phyloP scores from a whole-genome alignment of 192 early-diverging fungal species.

The Phlyctochytrium arcticum region DNA sequence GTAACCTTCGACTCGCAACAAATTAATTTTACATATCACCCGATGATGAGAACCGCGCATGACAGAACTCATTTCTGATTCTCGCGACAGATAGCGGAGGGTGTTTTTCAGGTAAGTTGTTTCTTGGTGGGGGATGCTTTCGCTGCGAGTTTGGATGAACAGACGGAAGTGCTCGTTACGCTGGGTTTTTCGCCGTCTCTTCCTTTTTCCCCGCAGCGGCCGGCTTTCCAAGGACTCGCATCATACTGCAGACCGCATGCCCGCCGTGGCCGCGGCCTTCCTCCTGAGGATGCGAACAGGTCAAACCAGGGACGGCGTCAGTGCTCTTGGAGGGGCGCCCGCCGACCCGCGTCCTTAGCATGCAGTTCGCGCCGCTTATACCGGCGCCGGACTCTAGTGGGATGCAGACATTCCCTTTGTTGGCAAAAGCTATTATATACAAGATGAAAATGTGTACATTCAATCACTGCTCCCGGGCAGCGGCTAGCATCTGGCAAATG shows the following conservation, averaged over 20 bases:
- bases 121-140: too few species aligned
- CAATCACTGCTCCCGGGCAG: too few species aligned
- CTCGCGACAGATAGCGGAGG: not conserved
- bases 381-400: not conserved
- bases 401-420: not conserved
- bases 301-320: not conserved
- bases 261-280: not conserved
- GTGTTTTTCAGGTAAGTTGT: not conserved
- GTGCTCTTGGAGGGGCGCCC: not conserved
- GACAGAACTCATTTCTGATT: not conserved
- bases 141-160: too few species aligned
- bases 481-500: constrained; percentile 8
- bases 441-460: too few species aligned
- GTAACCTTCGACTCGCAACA: not conserved
- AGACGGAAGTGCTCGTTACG: too few species aligned
- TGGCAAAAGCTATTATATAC: too few species aligned
- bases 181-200: too few species aligned
- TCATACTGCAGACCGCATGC: not conserved
- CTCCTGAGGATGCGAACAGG: not conserved
- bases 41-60: not conserved
- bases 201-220: too few species aligned
- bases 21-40: not conserved
- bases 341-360: not conserved
- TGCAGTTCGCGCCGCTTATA: not conserved
- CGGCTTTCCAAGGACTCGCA: not conserved